phyloP scores from a whole-genome alignment of 306 rosid species.

The Ormosia emarginata region DNA sequence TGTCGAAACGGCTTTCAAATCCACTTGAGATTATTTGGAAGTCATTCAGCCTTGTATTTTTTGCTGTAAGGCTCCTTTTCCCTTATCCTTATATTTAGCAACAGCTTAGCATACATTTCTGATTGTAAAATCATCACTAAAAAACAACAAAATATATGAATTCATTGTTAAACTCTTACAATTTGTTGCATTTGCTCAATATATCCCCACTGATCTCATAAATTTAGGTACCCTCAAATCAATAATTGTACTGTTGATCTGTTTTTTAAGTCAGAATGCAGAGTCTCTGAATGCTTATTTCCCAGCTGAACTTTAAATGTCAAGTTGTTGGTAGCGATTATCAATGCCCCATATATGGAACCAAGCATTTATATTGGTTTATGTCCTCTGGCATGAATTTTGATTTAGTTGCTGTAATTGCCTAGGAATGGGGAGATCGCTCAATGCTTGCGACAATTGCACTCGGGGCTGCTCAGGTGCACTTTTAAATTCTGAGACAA shows the following conservation, averaged over 20 bases:
- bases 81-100: background rate
- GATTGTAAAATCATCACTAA: constrained; percentile 4
- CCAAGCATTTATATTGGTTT: background rate
- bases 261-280: background rate
- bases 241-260: background rate
- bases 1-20: constrained; percentile 65
- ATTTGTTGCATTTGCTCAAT: background rate
- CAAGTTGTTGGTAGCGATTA: constrained; percentile 4
- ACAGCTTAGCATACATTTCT: background rate
- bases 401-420: constrained; percentile 24
- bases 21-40: constrained; percentile 89
- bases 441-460: constrained; percentile 99
- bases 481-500: constrained; percentile 19
- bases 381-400: constrained; percentile 4
- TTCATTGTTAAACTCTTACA: constrained; percentile 17
- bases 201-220: background rate
- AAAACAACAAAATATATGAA: background rate
- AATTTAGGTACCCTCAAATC: background rate
- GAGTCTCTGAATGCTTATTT: background rate
- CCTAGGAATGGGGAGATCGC: constrained; percentile 99
- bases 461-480: constrained; percentile 94
- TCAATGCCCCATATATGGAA: background rate
- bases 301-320: background rate
- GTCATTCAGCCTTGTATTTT: constrained; percentile 92
- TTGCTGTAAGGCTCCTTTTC: constrained; percentile 66